Conservation (phyloP, 2,329 filamentous ascomycete species). For the Cadophora sp. region DNA sequence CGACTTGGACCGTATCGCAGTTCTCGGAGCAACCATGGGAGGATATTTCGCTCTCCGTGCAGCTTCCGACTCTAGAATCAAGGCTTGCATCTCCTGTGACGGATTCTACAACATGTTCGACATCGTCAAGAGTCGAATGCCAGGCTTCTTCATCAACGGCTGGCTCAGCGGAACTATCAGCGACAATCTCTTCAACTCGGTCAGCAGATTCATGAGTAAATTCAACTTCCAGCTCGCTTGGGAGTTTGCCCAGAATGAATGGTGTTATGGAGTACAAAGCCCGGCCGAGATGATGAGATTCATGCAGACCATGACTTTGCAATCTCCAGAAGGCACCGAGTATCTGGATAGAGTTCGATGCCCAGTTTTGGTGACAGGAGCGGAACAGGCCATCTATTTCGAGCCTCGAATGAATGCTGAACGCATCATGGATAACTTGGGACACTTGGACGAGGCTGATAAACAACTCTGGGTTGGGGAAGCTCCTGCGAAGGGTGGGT, state of each 20-base stretch:
- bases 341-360: constrained; percentile 35
- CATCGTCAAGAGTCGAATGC: constrained; percentile 39
- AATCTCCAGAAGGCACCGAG: constrained; percentile 26
- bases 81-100: constrained; percentile 52
- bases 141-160: constrained; percentile 37
- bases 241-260: constrained; percentile 39
- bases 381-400: constrained; percentile 34
- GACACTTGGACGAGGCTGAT: constrained; percentile 30
- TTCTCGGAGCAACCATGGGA: constrained; percentile 48
- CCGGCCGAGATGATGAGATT: constrained; percentile 32
- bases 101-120: constrained; percentile 48
- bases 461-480: constrained; percentile 39
- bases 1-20: constrained; percentile 39
- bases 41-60: constrained; percentile 55
- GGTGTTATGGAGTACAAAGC: constrained; percentile 30
- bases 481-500: constrained; percentile 35
- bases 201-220: constrained; percentile 29
- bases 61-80: constrained; percentile 51
- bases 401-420: constrained; percentile 27
- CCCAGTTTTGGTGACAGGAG: constrained; percentile 39
- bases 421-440: constrained; percentile 29
- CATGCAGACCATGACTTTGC: constrained; percentile 31
- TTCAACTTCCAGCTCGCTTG: constrained; percentile 40
- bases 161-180: constrained; percentile 43
- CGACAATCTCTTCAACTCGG: constrained; percentile 42